Percentiles rank a stretch among this genome's conserved stretches.
phyloP scores from a whole-genome alignment of 305 asterid species.

The Fraxinus greggii region DNA sequence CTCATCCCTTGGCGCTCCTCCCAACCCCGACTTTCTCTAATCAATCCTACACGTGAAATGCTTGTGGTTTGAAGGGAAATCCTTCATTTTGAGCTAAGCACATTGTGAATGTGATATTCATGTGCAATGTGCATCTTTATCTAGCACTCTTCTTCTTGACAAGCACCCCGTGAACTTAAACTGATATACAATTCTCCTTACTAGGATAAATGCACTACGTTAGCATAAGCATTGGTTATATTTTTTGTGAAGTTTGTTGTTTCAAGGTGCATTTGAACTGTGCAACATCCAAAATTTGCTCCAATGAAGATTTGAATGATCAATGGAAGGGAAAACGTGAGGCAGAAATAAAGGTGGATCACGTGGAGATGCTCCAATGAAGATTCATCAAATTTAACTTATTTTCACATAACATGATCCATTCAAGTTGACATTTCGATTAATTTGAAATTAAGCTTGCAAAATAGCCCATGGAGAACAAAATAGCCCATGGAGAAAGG shows the following conservation, averaged over 20 bases:
- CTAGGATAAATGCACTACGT: background rate
- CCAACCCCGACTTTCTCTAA: constrained; percentile 34
- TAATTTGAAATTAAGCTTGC: background rate
- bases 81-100: constrained; percentile 35
- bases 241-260: constrained; percentile 26
- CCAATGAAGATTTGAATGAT: background rate
- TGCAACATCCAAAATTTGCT: background rate
- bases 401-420: background rate
- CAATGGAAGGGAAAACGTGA: background rate
- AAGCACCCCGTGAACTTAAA: constrained; percentile 14
- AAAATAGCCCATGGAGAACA: background rate
- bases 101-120: constrained; percentile 39
- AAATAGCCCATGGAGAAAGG: background rate
- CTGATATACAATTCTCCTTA: background rate
- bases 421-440: background rate
- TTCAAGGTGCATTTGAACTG: constrained; percentile 31
- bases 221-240: constrained; percentile 26
- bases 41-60: constrained; percentile 28
- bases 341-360: background rate
- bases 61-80: constrained; percentile 28
- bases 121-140: constrained; percentile 20
- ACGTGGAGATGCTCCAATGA: background rate
- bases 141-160: background rate
- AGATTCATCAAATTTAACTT: background rate
- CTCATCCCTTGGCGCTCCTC: constrained; percentile 41